Evolutionary conservation across 2,329 filamentous ascomycete genomes (phyloP).

Genomic region (Fusarium chaquense): DNA sequence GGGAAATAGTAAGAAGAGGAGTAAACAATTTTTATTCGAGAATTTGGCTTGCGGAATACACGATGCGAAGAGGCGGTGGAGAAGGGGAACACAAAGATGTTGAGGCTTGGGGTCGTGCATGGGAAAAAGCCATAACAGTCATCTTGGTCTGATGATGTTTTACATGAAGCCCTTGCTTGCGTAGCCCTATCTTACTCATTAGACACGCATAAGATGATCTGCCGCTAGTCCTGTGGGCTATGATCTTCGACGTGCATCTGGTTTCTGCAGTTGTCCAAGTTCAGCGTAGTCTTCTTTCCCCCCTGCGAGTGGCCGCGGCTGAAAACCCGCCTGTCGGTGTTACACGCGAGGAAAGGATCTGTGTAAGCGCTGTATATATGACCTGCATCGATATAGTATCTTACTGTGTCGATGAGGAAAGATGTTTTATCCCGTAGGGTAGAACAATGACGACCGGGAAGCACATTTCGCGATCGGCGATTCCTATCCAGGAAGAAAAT

Average conservation of each 20-base stretch:
- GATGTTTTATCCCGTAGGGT: conserved; percentile 43
- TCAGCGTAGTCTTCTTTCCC: conserved; percentile 26
- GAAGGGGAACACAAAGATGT: conserved; percentile 9
- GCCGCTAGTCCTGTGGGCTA: conserved; percentile 16
- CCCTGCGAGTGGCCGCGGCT: conserved; percentile 33
- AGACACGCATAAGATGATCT: conserved; percentile 26
- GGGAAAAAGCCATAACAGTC: not conserved
- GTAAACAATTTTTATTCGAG: conserved; percentile 16
- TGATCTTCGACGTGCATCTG: conserved; percentile 25
- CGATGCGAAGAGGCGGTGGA: conserved; percentile 32
- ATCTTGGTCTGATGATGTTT: not conserved
- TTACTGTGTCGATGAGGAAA: conserved; percentile 12
- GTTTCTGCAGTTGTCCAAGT: conserved; percentile 27
- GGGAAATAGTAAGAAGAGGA: not conserved
- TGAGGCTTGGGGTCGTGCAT: not conserved
- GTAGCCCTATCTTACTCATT: conserved; percentile 11
- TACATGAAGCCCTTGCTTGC: conserved; percentile 19
- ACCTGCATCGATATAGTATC: not conserved
- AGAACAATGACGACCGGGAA: not conserved
- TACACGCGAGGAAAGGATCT: conserved; percentile 38
- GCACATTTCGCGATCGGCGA: not conserved
- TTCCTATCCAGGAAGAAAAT: not conserved
- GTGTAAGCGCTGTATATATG: conserved; percentile 16
- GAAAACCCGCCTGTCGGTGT: conserved; percentile 29
- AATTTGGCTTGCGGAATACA: conserved; percentile 1